Evolutionary conservation across 495 filamentous ascomycete species (phyloP).

Genomic region (Neurospora sp.): DNA sequence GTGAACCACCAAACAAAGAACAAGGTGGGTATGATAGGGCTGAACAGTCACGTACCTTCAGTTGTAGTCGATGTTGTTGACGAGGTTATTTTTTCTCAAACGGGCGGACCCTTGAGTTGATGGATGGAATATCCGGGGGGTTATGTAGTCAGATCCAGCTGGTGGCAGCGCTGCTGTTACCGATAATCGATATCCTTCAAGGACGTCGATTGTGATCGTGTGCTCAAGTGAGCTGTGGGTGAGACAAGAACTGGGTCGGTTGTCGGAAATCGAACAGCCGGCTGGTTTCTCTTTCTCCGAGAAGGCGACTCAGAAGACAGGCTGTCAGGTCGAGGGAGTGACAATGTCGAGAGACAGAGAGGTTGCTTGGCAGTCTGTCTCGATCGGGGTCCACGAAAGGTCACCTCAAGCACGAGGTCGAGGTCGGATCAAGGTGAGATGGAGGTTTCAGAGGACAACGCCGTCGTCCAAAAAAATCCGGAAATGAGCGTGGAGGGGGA

Average conservation of each 20-base stretch:
- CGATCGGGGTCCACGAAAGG: slow-evolving; percentile 13
- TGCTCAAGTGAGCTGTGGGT: slow-evolving; percentile 14
- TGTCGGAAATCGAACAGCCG: slow-evolving; percentile 22
- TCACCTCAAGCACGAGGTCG: slow-evolving; percentile 3
- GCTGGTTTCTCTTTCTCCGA: slow-evolving; percentile 11
- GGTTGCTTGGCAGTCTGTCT: slow-evolving; percentile 2
- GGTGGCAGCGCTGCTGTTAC: slow-evolving; percentile 27
- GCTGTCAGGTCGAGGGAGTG: slow-evolving; percentile 27
- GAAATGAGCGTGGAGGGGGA: not conserved
- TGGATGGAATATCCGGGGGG: not conserved
- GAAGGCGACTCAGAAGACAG: slow-evolving; percentile 12
- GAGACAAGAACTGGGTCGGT: slow-evolving; percentile 21
- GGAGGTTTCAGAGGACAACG: slow-evolving; percentile 5
- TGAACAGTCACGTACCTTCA: not conserved
- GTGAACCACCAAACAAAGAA: not conserved
- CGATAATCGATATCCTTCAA: slow-evolving; percentile 22
- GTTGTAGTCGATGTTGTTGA: not conserved
- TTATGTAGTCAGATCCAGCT: slow-evolving; percentile 28
- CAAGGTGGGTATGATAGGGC: not conserved
- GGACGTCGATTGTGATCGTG: slow-evolving; percentile 21
- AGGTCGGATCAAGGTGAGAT: slow-evolving; percentile 2
- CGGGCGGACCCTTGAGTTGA: not conserved
- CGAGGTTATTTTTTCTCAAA: not conserved
- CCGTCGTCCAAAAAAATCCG: slow-evolving; percentile 8
- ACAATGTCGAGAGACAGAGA: slow-evolving; percentile 16